Evolutionary conservation across 1,284 basidiomycete genomes (phyloP), one percentile per base, ranked within the genome.

Genomic region (Agroathelia rolfsii): DNA sequence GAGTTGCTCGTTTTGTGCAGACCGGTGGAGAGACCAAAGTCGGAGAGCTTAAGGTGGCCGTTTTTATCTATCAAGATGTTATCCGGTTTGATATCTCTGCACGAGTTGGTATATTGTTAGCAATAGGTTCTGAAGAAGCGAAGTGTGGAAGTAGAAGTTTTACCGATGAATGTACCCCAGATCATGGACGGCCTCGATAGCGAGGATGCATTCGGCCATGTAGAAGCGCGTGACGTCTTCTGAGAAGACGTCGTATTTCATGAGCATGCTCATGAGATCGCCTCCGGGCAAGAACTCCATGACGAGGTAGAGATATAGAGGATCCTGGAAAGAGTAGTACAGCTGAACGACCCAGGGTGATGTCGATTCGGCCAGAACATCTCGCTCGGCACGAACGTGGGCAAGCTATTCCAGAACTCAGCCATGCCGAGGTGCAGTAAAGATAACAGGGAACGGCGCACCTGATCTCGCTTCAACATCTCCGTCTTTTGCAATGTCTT

Each of bases 211-310:
- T 60, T 98, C 94, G 25, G 94, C 94, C 77, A 98, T 96, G 61
- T 98, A 98, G 63, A 98, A 98, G 36, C 95, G 80, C 20, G 92
- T 95, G 23, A 98, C 94, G 53, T 98, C 94, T 57, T 98, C 94
- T 6, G 88, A 90, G 61, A 98, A 98, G 1, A 94, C 89, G 56
- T 98, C 94, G 59, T 98, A 97, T 61, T 97, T 97, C 81, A 98
- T 98, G 43, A 98, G 68, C 94, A 97, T 98, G 22, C 82, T 85
- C 94, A 98, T 97, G 40, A 98, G 66, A 58, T 98, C 94, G 14
- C 94, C 94, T 28, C 94, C 94, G 18, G 94, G 93, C 35, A 98
- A 67, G 63, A 97, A 98, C 58, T 97, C 94, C 94, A 98, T 98
- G 62, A 98, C 85, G 40, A 98, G 74, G 59, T 96, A 98, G 22